Evolutionary conservation across 2,329 filamentous ascomycete genomes (phyloP).

Genomic region (Fusarium pseudocircinatum): DNA sequence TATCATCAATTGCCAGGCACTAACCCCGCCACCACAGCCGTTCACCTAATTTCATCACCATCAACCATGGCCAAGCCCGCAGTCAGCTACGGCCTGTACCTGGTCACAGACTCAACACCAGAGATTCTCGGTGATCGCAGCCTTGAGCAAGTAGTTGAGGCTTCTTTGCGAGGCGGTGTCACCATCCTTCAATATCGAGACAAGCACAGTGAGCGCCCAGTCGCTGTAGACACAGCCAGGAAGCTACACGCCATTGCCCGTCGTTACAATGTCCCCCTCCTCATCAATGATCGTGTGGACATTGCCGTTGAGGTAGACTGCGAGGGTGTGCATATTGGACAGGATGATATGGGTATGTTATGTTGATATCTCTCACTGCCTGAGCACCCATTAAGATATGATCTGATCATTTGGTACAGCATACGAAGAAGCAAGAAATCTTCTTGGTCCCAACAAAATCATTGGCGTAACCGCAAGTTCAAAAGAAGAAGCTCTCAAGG

Average conservation of each 20-base stretch:
- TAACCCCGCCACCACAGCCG: slow-evolving; percentile 18
- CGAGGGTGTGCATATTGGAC: slow-evolving; percentile 93
- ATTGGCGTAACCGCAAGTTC: slow-evolving; percentile 89
- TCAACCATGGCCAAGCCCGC: slow-evolving; percentile 32
- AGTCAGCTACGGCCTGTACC: slow-evolving; percentile 83
- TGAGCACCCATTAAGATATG: neutral
- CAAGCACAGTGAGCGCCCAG: slow-evolving; percentile 80
- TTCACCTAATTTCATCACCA: neutral
- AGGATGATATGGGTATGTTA: slow-evolving; percentile 84
- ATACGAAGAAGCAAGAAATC: slow-evolving; percentile 65
- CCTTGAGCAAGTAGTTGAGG: slow-evolving; percentile 77
- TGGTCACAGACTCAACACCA: slow-evolving; percentile 93
- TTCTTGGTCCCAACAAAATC: slow-evolving; percentile 81
- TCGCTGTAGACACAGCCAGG: slow-evolving; percentile 75
- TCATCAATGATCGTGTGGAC: slow-evolving; percentile 94
- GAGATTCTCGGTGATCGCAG: slow-evolving; percentile 79
- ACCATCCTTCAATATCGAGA: slow-evolving; percentile 92
- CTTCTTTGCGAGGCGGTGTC: slow-evolving; percentile 80
- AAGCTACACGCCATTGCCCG: slow-evolving; percentile 77
- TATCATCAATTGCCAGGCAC: neutral
- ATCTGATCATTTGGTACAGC: slow-evolving; percentile 29
- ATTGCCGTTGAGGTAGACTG: slow-evolving; percentile 86
- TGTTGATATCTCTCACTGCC: slow-evolving; percentile 38
- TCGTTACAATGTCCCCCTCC: slow-evolving; percentile 75
- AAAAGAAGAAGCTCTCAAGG: slow-evolving; percentile 75